Conservation (phyloP, 1,139 yeast species). For the Blastobotrys persicus region DNA sequence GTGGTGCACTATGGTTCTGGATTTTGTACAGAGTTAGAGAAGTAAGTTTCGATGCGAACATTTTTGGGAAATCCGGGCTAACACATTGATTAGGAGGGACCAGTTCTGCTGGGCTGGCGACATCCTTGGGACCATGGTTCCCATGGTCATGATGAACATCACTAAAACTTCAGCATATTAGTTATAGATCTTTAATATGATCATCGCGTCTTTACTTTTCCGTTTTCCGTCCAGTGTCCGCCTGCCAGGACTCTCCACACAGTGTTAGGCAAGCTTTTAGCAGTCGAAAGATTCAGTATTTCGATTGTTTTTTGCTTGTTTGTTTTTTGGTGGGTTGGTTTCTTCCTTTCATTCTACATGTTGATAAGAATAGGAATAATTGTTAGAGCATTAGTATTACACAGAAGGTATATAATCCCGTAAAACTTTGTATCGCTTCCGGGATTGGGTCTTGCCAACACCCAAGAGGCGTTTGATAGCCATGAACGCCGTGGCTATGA, state of each 20-base stretch:
- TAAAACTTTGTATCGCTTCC: conserved; percentile 39
- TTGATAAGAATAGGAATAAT: too few relatives aligned
- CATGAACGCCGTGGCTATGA: conserved; percentile 35
- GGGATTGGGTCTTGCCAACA: conserved; percentile 27
- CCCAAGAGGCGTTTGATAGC: conserved; percentile 29
- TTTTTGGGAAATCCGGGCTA: background rate
- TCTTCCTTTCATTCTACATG: too few relatives aligned
- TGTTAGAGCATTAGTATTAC: background rate
- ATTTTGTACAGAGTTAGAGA: conserved; percentile 73
- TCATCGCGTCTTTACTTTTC: background rate
- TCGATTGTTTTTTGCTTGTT: too few relatives aligned
- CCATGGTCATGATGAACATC: conserved; percentile 27
- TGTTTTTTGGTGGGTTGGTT: too few relatives aligned
- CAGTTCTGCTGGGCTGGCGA: conserved; percentile 42
- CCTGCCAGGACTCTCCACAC: background rate
- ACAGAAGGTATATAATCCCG: conserved; percentile 1
- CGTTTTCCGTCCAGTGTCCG: background rate
- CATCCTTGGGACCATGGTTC: conserved; percentile 44
- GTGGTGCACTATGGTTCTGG: conserved; percentile 89
- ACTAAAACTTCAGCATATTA: conserved; percentile 12
- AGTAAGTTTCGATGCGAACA: conserved; percentile 39
- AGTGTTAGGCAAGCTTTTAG: too few relatives aligned
- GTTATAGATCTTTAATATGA: conserved; percentile 5
- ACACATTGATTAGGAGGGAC: conserved; percentile 35
- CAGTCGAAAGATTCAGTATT: too few relatives aligned